phyloP scores from a whole-genome alignment of 352 stramenopile genomes.

The Pythium phragmiticola region DNA sequence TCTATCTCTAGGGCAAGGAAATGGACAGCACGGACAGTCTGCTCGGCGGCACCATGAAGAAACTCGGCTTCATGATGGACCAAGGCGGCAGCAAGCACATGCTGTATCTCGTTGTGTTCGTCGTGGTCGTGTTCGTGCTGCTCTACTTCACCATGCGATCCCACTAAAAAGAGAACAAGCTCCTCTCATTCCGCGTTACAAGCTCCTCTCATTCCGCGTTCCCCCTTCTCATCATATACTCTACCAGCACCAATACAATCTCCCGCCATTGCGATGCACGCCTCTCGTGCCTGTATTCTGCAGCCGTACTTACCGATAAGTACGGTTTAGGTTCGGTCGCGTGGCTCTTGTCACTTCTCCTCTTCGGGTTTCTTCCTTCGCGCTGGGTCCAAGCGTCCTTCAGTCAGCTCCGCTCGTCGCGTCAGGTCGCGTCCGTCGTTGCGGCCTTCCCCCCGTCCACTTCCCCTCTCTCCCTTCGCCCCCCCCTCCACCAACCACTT shows the following conservation, averaged over 20 bases:
- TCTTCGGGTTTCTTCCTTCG: constrained; percentile 11
- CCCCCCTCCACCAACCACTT: not conserved
- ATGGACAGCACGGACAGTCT: constrained; percentile 85
- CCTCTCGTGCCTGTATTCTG: too few species aligned
- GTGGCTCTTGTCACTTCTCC: not conserved
- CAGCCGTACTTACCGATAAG: constrained; percentile 10
- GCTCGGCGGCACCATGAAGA: constrained; percentile 85
- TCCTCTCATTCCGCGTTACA: not conserved
- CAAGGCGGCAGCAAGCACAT: constrained; percentile 88
- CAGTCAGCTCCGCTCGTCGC: constrained; percentile 1
- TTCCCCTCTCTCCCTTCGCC: not conserved
- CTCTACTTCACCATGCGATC: constrained; percentile 82
- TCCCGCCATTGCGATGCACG: not conserved
- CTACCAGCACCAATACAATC: constrained; percentile 1
- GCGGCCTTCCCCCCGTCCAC: not conserved
- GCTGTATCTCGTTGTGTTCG: constrained; percentile 83
- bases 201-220: not conserved
- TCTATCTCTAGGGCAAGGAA: constrained; percentile 58
- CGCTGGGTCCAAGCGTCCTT: not conserved
- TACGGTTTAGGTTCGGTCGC: constrained; percentile 9
- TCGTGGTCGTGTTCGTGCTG: constrained; percentile 84
- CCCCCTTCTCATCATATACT: not conserved
- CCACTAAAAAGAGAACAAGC: constrained; percentile 34
- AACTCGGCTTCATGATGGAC: constrained; percentile 84
- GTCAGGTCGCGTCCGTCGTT: not conserved